phyloP scores from a whole-genome alignment of 177 flowering plant genomes.

The Vitis hybrid region DNA sequence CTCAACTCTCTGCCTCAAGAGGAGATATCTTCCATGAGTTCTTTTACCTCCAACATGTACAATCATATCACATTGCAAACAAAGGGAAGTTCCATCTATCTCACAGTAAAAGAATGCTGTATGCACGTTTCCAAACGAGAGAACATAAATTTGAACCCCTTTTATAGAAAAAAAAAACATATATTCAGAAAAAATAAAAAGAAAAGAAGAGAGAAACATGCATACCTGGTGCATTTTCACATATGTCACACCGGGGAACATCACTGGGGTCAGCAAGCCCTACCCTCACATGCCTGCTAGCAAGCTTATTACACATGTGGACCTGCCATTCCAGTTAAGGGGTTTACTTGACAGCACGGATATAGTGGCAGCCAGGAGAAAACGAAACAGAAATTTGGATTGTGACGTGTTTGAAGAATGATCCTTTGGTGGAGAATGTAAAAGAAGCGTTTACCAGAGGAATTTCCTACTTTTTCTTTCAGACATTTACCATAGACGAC shows the following conservation, averaged over 20 bases:
- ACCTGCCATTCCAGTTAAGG: slow-evolving; percentile 54
- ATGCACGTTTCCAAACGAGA: slow-evolving; percentile 16
- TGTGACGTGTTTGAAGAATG: not conserved
- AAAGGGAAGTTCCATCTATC: slow-evolving; percentile 89
- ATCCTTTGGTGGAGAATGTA: not conserved
- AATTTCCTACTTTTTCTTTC: not conserved
- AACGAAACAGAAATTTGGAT: not conserved
- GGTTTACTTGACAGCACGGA: not conserved
- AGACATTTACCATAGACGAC: no score
- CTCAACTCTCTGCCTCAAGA: slow-evolving; percentile 88
- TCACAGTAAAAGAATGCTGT: slow-evolving; percentile 96
- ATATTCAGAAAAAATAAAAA: not conserved
- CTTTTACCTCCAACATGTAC: slow-evolving; percentile 98
- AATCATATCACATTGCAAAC: slow-evolving; percentile 93
- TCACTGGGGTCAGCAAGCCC: slow-evolving; percentile 81
- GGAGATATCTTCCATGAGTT: slow-evolving; percentile 83
- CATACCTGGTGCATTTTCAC: slow-evolving; percentile 95
- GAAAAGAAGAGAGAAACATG: not conserved
- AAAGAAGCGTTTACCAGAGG: not conserved
- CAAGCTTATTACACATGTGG: slow-evolving; percentile 96
- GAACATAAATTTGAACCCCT: slow-evolving; percentile 1
- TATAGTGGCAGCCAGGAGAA: not conserved
- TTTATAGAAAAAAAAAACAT: not conserved
- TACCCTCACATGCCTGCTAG: slow-evolving; percentile 85
- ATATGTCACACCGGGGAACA: slow-evolving; percentile 87